phyloP scores from a whole-genome alignment of 805 yeast genomes.

The Blastobotrys peoriensis region DNA sequence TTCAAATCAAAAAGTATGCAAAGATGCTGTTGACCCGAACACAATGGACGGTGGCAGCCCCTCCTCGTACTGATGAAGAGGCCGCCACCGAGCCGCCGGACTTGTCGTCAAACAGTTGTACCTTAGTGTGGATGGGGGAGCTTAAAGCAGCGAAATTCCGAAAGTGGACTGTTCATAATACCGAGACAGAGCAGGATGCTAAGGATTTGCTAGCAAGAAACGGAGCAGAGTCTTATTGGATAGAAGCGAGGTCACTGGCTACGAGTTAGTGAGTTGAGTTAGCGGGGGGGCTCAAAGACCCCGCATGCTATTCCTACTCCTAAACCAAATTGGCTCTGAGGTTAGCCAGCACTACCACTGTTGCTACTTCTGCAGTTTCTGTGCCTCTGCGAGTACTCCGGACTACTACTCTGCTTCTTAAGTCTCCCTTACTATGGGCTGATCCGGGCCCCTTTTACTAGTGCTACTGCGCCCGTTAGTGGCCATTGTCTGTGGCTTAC shows the following conservation, averaged over 20 bases:
- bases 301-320: too few relatives aligned
- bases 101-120: slow-evolving; percentile 40
- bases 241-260: slow-evolving; percentile 28
- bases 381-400: neutral
- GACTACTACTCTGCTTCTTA: too few relatives aligned
- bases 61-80: slow-evolving; percentile 24
- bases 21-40: slow-evolving; percentile 57
- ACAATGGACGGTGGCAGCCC: slow-evolving; percentile 56
- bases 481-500: too few relatives aligned
- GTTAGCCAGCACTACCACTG: too few relatives aligned
- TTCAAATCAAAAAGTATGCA: slow-evolving; percentile 55
- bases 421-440: too few relatives aligned
- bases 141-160: slow-evolving; percentile 47
- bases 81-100: slow-evolving; percentile 26
- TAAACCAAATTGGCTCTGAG: too few relatives aligned
- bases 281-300: too few relatives aligned
- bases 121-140: slow-evolving; percentile 67
- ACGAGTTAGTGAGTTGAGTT: too few relatives aligned
- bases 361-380: neutral
- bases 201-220: slow-evolving; percentile 43
- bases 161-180: slow-evolving; percentile 62
- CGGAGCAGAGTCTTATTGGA: slow-evolving; percentile 56
- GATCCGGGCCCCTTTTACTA: too few relatives aligned
- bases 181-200: slow-evolving; percentile 47
- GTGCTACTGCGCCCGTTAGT: too few relatives aligned